Evolutionary conservation across 441 rosid species (phyloP).

Genomic region (Mallotus repandus): DNA sequence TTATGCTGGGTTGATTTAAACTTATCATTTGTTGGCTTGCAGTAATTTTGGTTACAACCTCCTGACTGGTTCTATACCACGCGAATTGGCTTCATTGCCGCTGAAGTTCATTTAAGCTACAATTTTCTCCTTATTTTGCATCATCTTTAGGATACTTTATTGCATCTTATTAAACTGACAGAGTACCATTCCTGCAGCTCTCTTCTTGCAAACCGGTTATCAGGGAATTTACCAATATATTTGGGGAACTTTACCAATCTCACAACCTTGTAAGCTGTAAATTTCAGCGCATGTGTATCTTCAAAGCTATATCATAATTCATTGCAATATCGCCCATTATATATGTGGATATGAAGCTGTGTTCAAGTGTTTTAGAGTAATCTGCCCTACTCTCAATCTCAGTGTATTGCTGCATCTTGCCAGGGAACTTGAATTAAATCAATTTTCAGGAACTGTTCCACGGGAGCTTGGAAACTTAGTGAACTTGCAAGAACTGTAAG

Average conservation of each 20-base stretch:
- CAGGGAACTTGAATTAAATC: constrained; percentile 60
- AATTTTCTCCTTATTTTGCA: neutral
- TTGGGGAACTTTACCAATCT: constrained; percentile 39
- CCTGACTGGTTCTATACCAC: constrained; percentile 61
- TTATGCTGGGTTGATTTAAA: neutral
- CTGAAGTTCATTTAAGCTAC: constrained; percentile 25
- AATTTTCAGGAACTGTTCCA: constrained; percentile 62
- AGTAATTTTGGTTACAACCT: constrained; percentile 68
- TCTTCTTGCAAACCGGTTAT: constrained; percentile 33
- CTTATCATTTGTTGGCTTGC: constrained; percentile 12
- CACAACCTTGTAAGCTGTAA: constrained; percentile 30
- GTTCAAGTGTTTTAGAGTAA: neutral
- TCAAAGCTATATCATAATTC: neutral
- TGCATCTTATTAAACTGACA: neutral
- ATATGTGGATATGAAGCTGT: neutral
- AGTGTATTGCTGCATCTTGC: constrained; percentile 8
- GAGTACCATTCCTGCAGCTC: constrained; percentile 23
- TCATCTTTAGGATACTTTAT: neutral
- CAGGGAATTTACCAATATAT: constrained; percentile 36
- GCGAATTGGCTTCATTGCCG: constrained; percentile 53
- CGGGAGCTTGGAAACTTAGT: constrained; percentile 51
- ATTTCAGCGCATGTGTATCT: neutral
- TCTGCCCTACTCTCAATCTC: neutral
- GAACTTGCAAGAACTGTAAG: constrained; percentile 51
- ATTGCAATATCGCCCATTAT: neutral